Base-by-base conservation (phyloP, 768 basidiomycete genomes). In the Tricholoma hemisulphureum region DNA sequence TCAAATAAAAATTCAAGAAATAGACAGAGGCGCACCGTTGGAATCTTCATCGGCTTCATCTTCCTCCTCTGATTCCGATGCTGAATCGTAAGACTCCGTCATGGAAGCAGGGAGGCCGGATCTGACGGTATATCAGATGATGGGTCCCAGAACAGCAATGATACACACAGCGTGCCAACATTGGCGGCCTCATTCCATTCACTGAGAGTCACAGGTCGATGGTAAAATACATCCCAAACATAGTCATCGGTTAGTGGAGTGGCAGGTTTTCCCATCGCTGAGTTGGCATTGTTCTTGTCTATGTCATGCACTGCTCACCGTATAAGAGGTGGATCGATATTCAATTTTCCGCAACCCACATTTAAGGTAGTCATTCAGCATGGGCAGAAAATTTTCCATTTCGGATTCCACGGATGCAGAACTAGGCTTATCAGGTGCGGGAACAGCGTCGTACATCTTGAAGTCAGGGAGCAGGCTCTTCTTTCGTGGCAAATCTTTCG, bases 1-100 rank as follows among this genome's bases (percentile, higher is more conserved):
- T 49, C 56, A 54, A 32, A 43, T 13, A 49, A n/a, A 26, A 18
- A 23, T 9, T 18, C 1, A 41, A 20, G 18, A 59, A 45, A n/a
- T n/a, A 32, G 26, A 9, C 34, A 46, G 3, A 20, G 10, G 68
- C 72, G 35, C 45, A 89, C 91, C 88, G 70, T 93, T 93, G 0
- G 91, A 93, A 63, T 93, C 91, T 62, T 93, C 91, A 58, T 92
- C 89, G 3, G 83, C 90, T 61, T 89, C 87, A 56, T 89, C 90
- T 60, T 84, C 86, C 62, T 79, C 78, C 62, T 87, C 86, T 0
- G 82, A 84, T 37, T 86, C 87, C 20, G 85, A 86, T 9, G 80
- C 75, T 14, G 85, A 83, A 45, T 86, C 85, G 61, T 84, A 79
- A 3, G 76, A 70, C 61, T 86, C 82, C 28, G 75, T 79, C 13